These are phyloP conservation scores for Vickermania ingenoplastis DNA, from an alignment of 208 protist genomes.

Conservation along the genomic window DNA sequence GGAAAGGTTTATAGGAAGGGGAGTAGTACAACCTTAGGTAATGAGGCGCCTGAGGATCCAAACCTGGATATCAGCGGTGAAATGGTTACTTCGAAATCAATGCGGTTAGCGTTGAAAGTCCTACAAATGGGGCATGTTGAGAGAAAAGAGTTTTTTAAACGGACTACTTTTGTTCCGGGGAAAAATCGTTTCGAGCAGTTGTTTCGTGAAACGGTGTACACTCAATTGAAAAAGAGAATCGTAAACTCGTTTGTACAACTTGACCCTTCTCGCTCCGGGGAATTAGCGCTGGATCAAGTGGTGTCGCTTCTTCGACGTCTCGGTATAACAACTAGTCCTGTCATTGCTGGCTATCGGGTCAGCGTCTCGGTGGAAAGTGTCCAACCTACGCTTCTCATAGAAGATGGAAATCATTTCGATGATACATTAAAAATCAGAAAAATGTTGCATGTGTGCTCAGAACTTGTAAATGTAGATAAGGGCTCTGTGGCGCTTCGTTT, in stretches of 20 bases:
- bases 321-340: conserved; percentile 36
- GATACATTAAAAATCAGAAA: background rate
- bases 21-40: too few species aligned
- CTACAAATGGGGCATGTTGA: background rate
- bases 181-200: background rate
- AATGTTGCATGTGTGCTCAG: background rate
- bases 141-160: background rate
- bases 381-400: conserved; percentile 14
- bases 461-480: background rate
- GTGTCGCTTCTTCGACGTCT: conserved; percentile 31
- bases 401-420: conserved; percentile 8
- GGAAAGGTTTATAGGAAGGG: too few species aligned
- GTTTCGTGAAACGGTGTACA: conserved; percentile 23
- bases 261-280: conserved; percentile 47
- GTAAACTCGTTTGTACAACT: conserved; percentile 40
- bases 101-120: background rate
- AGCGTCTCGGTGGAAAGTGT: conserved; percentile 6
- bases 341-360: conserved; percentile 25
- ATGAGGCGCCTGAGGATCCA: too few species aligned
- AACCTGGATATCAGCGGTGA: too few species aligned
- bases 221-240: conserved; percentile 27
- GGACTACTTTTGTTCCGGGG: background rate
- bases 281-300: conserved; percentile 38
- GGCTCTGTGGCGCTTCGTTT: background rate
- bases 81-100: too few species aligned